These are phyloP conservation scores for Actinidia chinensis DNA, from an alignment of 179 eudicot species.

Conservation along the genomic window DNA sequence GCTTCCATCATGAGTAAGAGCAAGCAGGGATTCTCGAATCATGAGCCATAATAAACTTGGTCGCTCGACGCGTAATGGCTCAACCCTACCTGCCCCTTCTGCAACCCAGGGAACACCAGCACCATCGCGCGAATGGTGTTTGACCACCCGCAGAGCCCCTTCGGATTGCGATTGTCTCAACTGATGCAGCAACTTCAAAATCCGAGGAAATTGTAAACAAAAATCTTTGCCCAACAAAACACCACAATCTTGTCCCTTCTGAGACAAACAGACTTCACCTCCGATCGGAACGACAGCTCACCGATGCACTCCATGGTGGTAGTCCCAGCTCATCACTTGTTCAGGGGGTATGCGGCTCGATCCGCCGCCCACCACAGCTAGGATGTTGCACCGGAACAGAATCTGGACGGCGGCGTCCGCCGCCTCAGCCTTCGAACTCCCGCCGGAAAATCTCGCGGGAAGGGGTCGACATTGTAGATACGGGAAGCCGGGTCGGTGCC, in stretches of 20 bases:
- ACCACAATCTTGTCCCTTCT: too few relatives aligned
- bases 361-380: slow-evolving; percentile 63
- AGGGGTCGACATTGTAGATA: slow-evolving; percentile 59
- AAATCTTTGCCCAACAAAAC: slow-evolving; percentile 48
- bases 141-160: slow-evolving; percentile 81
- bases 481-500: slow-evolving; percentile 71
- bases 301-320: slow-evolving; percentile 59
- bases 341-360: slow-evolving; percentile 50
- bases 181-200: slow-evolving; percentile 61
- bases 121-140: slow-evolving; percentile 46
- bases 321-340: slow-evolving; percentile 87
- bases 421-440: slow-evolving; percentile 30
- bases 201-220: slow-evolving; percentile 62
- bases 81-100: slow-evolving; percentile 86
- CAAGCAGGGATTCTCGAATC: slow-evolving; percentile 59
- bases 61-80: slow-evolving; percentile 60
- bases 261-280: slow-evolving; percentile 45
- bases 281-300: slow-evolving; percentile 63
- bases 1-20: slow-evolving; percentile 64
- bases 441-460: slow-evolving; percentile 54
- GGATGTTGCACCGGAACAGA: slow-evolving; percentile 72
- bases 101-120: slow-evolving; percentile 65
- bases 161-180: slow-evolving; percentile 75
- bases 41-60: slow-evolving; percentile 69
- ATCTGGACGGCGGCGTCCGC: slow-evolving; percentile 60